Percentiles rank a stretch among this genome's conserved stretches.
Conservation (phyloP, 345 rosid species). For the Excoecaria cochinchinensis region DNA sequence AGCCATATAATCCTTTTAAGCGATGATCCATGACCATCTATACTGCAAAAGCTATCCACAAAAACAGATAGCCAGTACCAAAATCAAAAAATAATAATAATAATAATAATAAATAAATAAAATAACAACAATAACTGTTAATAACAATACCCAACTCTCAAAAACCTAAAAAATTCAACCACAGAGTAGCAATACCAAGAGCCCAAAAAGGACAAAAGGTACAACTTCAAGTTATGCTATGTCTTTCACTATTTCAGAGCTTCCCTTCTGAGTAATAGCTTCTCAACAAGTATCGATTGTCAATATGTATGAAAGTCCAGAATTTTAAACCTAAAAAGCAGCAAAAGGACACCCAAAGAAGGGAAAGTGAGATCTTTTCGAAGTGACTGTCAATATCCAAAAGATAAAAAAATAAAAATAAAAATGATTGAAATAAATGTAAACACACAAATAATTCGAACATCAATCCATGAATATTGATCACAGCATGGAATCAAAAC, state of each 20-base stretch:
- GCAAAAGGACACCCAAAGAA: constrained; percentile 2
- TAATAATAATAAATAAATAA: constrained; percentile 2
- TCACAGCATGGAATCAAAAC: neutral
- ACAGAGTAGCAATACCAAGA: neutral
- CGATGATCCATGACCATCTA: constrained; percentile 44
- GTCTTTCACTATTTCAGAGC: neutral
- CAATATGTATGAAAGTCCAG: constrained; percentile 14
- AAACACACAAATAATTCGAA: neutral
- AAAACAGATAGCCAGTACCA: neutral
- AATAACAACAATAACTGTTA: neutral
- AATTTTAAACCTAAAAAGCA: constrained; percentile 11
- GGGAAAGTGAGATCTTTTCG: constrained; percentile 6
- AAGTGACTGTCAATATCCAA: neutral
- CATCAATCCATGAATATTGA: neutral
- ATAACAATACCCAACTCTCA: neutral
- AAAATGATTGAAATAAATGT: constrained; percentile 1
- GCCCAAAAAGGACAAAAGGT: neutral
- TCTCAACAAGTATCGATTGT: constrained; percentile 12
- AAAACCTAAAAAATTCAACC: neutral
- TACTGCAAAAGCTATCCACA: neutral
- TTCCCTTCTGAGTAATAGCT: neutral
- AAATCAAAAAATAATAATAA: neutral
- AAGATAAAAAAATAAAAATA: too few species aligned
- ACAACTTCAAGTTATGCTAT: constrained; percentile 2
- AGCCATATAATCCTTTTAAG: constrained; percentile 24